These are phyloP conservation scores for Candida lessepsii DNA, from an alignment of 805 yeast genomes.

Conservation along the genomic window DNA sequence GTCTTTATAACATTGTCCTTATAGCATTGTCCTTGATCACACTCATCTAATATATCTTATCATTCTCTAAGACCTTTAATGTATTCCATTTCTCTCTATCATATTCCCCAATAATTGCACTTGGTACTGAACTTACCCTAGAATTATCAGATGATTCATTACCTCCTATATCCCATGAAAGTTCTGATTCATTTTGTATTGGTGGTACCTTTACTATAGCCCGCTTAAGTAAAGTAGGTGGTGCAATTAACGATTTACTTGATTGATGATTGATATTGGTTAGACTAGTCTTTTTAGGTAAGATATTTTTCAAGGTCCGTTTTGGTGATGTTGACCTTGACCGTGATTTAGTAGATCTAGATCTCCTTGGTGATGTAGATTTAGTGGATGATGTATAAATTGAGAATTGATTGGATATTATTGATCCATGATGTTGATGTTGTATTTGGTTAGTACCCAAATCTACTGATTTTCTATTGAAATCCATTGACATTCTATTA, in stretches of 20 bases:
- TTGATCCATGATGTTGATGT: slow-evolving; percentile 29
- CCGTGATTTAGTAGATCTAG: slow-evolving; percentile 24
- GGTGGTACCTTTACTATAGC: slow-evolving; percentile 15
- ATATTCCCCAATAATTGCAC: slow-evolving; percentile 61
- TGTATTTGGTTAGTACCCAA: slow-evolving; percentile 5
- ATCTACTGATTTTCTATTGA: slow-evolving; percentile 18
- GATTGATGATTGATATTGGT: neutral
- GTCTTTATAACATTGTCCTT: too few species aligned
- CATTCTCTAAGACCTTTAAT: slow-evolving; percentile 27
- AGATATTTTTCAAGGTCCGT: slow-evolving; percentile 12
- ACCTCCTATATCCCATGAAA: slow-evolving; percentile 29
- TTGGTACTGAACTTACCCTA: slow-evolving; percentile 47
- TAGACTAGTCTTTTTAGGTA: slow-evolving; percentile 4
- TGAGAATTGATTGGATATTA: slow-evolving; percentile 27
- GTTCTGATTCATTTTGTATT: slow-evolving; percentile 3
- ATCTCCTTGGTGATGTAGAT: slow-evolving; percentile 33
- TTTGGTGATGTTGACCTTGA: slow-evolving; percentile 14
- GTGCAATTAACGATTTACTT: slow-evolving; percentile 10
- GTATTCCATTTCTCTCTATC: slow-evolving; percentile 67
- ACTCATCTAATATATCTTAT: too few species aligned
- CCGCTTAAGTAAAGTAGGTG: slow-evolving; percentile 18
- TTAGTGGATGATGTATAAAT: slow-evolving; percentile 28
- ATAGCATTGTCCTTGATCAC: too few species aligned
- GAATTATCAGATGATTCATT: slow-evolving; percentile 36
- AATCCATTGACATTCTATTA: too few species aligned